phyloP scores from a whole-genome alignment of 192 early-diverging fungal species.

The Ramicandelaber brevisporus region DNA sequence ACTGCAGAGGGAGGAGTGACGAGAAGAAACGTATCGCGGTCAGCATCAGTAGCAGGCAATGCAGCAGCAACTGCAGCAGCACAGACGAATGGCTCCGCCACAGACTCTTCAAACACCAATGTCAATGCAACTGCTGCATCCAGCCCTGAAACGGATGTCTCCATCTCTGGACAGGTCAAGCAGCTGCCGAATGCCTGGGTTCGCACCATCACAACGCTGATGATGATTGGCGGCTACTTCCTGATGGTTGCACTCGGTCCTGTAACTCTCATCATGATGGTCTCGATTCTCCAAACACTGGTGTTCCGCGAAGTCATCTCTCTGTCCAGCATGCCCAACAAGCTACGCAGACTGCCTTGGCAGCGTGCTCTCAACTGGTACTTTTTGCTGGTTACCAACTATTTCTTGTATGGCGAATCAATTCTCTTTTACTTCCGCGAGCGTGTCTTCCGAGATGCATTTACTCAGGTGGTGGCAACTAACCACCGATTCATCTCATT shows the following conservation, averaged over 20 bases:
- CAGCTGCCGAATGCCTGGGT: no score
- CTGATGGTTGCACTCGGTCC: conserved; percentile 50
- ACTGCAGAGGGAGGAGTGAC: no score
- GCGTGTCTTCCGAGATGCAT: conserved; percentile 58
- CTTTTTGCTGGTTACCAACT: conserved; percentile 70
- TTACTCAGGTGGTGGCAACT: conserved; percentile 56
- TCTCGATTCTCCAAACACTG: conserved; percentile 53
- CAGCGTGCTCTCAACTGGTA: conserved; percentile 82
- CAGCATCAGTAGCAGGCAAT: no score
- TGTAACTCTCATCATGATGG: conserved; percentile 61
- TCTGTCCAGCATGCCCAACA: conserved; percentile 56
- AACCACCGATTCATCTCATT: conserved; percentile 92
- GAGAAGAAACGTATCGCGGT: no score
- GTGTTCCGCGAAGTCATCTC: conserved; percentile 90
- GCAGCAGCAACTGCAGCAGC: no score
- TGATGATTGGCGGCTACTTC: conserved; percentile 76
- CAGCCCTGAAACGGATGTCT: no score
- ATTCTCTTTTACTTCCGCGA: conserved; percentile 74
- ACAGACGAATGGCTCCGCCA: no score
- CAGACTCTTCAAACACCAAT: no score
- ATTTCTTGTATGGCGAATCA: conserved; percentile 86
- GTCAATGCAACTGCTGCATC: no score
- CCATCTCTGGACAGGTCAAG: no score
- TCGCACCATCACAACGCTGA: conserved; percentile 60
- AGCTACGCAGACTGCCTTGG: conserved; percentile 71